Conservation (phyloP, 345 rosid species). For the Lepidium aucheri region DNA sequence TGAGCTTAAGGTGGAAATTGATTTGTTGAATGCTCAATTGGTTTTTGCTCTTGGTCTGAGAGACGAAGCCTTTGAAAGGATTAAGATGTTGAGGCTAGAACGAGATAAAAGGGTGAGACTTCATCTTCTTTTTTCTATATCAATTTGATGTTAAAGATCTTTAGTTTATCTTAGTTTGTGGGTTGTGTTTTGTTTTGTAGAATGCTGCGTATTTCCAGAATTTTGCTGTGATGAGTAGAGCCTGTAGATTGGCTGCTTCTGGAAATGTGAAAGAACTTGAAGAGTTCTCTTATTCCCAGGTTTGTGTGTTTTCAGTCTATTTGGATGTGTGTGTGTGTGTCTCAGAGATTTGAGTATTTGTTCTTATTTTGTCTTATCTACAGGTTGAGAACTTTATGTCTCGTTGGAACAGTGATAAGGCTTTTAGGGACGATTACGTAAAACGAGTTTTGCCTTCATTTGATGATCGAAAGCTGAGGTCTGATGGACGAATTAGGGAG, state of each 20-base stretch:
- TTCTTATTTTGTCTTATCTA: constrained; percentile 6
- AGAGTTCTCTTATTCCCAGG: constrained; percentile 46
- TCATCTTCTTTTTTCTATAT: background rate
- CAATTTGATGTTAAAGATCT: background rate
- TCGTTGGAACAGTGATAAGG: constrained; percentile 50
- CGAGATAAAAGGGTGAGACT: constrained; percentile 60
- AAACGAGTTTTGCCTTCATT: constrained; percentile 58
- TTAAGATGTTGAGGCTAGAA: constrained; percentile 44
- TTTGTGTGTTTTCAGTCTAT: constrained; percentile 19
- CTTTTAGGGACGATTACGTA: constrained; percentile 78
- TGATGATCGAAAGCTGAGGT: constrained; percentile 48
- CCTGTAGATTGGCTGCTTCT: constrained; percentile 42
- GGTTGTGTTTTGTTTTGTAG: constrained; percentile 28
- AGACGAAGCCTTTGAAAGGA: constrained; percentile 46
- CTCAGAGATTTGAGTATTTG: background rate
- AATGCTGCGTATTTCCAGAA: constrained; percentile 42
- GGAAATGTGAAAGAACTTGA: constrained; percentile 47
- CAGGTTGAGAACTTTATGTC: constrained; percentile 71
- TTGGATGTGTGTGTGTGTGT: background rate
- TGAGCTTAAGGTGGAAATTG: constrained; percentile 45
- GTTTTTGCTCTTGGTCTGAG: constrained; percentile 38
- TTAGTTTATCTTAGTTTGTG: background rate
- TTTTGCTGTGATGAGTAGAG: constrained; percentile 38
- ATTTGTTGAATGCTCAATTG: constrained; percentile 43
- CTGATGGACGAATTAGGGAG: constrained; percentile 56